phyloP scores from a whole-genome alignment of 179 eudicot genomes.

The Monotropa hypopitys region DNA sequence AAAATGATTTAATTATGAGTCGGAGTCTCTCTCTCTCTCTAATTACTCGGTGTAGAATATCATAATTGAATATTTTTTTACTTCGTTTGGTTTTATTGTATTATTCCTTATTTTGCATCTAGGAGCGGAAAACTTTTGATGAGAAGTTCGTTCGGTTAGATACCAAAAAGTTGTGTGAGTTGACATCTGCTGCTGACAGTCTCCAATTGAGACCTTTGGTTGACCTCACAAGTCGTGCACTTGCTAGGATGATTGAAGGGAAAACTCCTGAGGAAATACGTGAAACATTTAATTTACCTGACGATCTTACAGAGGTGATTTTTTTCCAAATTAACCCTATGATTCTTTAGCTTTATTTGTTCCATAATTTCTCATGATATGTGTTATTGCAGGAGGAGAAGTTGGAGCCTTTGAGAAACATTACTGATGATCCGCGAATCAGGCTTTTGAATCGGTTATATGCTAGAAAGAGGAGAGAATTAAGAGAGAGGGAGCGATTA shows the following conservation, averaged over 20 bases:
- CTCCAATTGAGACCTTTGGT: slow-evolving; percentile 60
- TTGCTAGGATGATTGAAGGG: slow-evolving; percentile 64
- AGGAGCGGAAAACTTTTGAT: slow-evolving; percentile 73
- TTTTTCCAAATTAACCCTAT: neutral
- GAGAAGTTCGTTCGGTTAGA: slow-evolving; percentile 48
- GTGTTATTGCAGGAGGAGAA: slow-evolving; percentile 56
- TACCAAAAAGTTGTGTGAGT: slow-evolving; percentile 47
- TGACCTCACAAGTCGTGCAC: slow-evolving; percentile 56
- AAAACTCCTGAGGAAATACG: slow-evolving; percentile 65
- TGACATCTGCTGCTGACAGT: slow-evolving; percentile 66
- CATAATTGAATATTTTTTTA: slow-evolving; percentile 44
- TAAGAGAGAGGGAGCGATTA: slow-evolving; percentile 41
- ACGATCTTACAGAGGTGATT: slow-evolving; percentile 66
- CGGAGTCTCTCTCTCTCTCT: too few relatives aligned
- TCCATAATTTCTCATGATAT: slow-evolving; percentile 12
- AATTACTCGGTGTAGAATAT: slow-evolving; percentile 51
- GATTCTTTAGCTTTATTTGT: neutral
- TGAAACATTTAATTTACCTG: slow-evolving; percentile 52
- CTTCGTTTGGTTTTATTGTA: slow-evolving; percentile 64
- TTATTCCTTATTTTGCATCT: slow-evolving; percentile 20
- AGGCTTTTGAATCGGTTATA: slow-evolving; percentile 61
- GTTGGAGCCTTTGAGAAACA: slow-evolving; percentile 61
- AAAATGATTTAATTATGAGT: too few relatives aligned
- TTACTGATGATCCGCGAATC: slow-evolving; percentile 68
- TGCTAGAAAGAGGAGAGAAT: slow-evolving; percentile 71